Base-by-base conservation (phyloP, 2,329 filamentous ascomycete species). In the Calcarisporium arbuscula region DNA sequence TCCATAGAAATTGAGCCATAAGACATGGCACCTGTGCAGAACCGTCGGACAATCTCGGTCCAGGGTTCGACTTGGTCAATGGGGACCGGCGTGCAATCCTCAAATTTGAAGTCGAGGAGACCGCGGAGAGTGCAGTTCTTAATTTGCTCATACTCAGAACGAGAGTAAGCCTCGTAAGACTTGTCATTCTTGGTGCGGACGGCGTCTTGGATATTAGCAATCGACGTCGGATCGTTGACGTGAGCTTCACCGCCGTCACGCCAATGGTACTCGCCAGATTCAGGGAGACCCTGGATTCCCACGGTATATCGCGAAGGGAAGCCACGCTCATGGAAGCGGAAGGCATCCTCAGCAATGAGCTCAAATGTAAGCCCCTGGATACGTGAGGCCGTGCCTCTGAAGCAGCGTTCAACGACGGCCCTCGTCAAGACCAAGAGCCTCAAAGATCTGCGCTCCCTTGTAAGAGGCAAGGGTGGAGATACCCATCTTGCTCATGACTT, bases 401-500 rank as follows among this genome's bases (percentile, higher is more conserved):
- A 96, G 72, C 89, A 95, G 48, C 86, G 81, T 57, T 96, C 89
- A 34, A 96, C 85, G 30, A 96, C 89, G 15, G 74, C 73, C n/a
- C 58, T 95, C 89, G 53, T 95, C 89, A 21, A 95, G 80, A 63
- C 90, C 90, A 28, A 96, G 82, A 31, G 89, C 88, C 60, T 96
- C 90, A 49, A 95, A 96, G 45, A 96, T 96, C 67, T 96, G 90
- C 36, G 90, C 90, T 55, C 90, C 90, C 71, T 96, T 96, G 72
- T 96, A 96, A 48, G 84, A 90, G 54, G 90, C 87, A 29, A 96
- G 71, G 20, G 90, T 96, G 6, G 90, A 95, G 45, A 96, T 96
- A 68, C 90, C 90, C 90, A 96, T 96, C 72, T 96, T 96, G 61
- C 84, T 92, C 90, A 96, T 96, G 58, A 96, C 90, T 65, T 96